Evolutionary conservation across 495 filamentous ascomycete genomes (phyloP), one percentile per base, ranked within the genome.

Genomic region (Entonaema liquescens): DNA sequence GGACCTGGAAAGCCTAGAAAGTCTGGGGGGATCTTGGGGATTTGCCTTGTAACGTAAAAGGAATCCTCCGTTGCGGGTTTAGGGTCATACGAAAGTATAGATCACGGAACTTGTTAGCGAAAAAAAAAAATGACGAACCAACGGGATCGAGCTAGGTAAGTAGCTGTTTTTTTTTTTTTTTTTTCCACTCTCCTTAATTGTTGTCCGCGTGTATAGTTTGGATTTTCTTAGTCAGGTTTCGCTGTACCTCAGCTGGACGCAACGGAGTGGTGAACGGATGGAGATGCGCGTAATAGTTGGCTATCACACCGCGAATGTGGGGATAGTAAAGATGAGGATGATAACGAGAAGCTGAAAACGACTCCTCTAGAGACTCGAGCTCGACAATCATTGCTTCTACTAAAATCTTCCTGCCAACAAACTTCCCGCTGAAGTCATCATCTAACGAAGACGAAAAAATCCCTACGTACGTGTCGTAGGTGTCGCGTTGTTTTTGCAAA

Each of bases 311-410:
- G 59, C 49, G 36, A 17, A 52, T 21, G 42, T 36, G 49, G 38
- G 28, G 36, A 53, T 29, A 29, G 52, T 44, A 23, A 50, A 19
- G 36, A 7, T 25, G 42, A 44, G 64, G 19, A n/a, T 19, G 21
- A 23, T 47, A 49, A n/a, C 52, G 59, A 44, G 60, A 26, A 40
- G 53, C 8, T 52, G 55, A 25, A 44, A 53, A 54, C 9, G 53
- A 59, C 19, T 59, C 63, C 28, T 61, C 29, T 49, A 23, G 8
- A 53, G 29, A 9, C 11, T 23, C n/a, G 33, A 62, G 50, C 42
- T 65, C 70, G 36, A 68, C 50, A 68, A 17, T 60, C 60, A 72
- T 68, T 19, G 17, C 53, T 65, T 65, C 61, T 68, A 19, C 38
- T 19, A 15, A 7, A 50, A 50, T 21, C 9, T 13, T 47, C 42